Evolutionary conservation across 495 filamentous ascomycete species (phyloP).

Genomic region (Penicillium lividum): DNA sequence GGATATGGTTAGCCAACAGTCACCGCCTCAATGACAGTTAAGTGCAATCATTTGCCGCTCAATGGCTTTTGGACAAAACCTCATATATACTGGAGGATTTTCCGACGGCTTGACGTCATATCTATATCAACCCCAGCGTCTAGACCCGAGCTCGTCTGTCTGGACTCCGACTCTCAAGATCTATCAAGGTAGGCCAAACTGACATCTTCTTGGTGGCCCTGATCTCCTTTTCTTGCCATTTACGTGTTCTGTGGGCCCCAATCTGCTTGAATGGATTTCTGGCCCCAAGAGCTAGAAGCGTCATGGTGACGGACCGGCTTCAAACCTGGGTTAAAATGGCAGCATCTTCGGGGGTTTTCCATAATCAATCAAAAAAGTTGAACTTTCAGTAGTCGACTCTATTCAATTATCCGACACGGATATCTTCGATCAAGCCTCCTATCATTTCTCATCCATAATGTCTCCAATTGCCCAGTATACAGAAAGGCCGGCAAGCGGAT

Average conservation of each 20-base stretch:
- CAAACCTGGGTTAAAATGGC: not conserved
- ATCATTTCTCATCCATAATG: slow-evolving; percentile 8
- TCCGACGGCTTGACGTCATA: not conserved
- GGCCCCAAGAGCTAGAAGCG: too few relatives aligned
- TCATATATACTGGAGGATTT: not conserved
- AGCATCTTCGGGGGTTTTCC: not conserved
- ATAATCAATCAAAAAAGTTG: not conserved
- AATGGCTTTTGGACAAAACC: not conserved
- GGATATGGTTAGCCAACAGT: not conserved
- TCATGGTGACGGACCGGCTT: not conserved
- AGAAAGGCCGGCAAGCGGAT: slow-evolving; percentile 26
- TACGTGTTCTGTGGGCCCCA: not conserved
- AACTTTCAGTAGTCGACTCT: too few relatives aligned
- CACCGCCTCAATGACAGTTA: not conserved
- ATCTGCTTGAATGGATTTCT: not conserved
- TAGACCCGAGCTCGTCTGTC: not conserved
- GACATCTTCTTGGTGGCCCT: not conserved
- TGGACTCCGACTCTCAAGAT: not conserved
- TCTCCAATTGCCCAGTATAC: slow-evolving; percentile 19
- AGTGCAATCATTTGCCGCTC: not conserved
- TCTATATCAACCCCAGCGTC: slow-evolving; percentile 1
- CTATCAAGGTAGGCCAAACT: not conserved
- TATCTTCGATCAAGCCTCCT: not conserved
- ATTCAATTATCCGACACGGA: not conserved
- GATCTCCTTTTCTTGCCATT: not conserved